A percentile compares a stretch with the other conserved stretches of the same genome.
Evolutionary conservation across 2,329 filamentous ascomycete genomes (phyloP).

Genomic region (Aureobasidium sp.): DNA sequence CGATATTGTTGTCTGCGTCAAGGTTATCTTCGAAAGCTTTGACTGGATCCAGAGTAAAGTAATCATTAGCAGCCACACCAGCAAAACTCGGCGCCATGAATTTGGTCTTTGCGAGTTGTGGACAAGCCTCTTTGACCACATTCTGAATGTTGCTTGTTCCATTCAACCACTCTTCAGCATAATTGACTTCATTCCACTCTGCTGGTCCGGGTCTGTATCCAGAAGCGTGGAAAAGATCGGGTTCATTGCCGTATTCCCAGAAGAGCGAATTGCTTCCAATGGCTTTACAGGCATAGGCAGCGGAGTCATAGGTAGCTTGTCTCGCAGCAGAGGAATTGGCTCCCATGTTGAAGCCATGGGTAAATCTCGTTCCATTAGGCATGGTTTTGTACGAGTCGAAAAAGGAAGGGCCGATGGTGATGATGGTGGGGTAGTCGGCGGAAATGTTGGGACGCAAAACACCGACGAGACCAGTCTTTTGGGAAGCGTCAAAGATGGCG

Average conservation of each 20-base stretch:
- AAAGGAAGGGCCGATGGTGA: conserved; percentile 52
- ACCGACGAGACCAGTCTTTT: conserved; percentile 45
- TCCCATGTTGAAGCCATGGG: conserved; percentile 54
- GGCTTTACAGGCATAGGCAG: conserved; percentile 50
- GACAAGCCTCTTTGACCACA: conserved; percentile 42
- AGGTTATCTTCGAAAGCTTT: conserved; percentile 48
- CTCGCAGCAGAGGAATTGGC: conserved; percentile 46
- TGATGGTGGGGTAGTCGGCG: conserved; percentile 51
- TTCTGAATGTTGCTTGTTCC: conserved; percentile 44
- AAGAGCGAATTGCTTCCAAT: conserved; percentile 43
- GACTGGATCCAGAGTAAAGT: conserved; percentile 37
- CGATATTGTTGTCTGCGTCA: conserved; percentile 42
- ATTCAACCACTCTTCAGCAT: conserved; percentile 51
- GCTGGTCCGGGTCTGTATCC: conserved; percentile 46
- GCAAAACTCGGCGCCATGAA: conserved; percentile 54
- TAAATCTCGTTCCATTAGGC: conserved; percentile 44
- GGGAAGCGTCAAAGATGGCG: conserved; percentile 49
- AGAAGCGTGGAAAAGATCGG: conserved; percentile 50
- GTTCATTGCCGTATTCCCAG: conserved; percentile 60
- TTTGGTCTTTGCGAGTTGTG: conserved; percentile 41
- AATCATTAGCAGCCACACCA: conserved; percentile 35
- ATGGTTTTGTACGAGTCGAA: conserved; percentile 56
- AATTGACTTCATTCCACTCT: conserved; percentile 47
- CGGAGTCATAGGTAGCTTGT: conserved; percentile 46
- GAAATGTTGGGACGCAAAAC: conserved; percentile 44